These are phyloP conservation scores for Trichophaea hybrida DNA, from an alignment of 2,329 filamentous ascomycete genomes.

Conservation along the genomic window DNA sequence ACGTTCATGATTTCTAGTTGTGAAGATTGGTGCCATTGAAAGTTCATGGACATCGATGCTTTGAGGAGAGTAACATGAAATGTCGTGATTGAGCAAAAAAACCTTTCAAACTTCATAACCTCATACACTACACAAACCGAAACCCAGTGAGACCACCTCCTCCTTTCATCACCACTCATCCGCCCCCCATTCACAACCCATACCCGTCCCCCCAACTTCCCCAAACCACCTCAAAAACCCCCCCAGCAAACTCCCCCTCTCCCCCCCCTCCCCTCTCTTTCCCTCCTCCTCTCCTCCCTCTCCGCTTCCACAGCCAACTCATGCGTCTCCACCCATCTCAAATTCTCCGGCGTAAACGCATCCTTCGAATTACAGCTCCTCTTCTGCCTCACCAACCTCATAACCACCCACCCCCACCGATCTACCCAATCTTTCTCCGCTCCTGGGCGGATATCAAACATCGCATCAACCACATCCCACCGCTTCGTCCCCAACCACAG, in stretches of 20 bases:
- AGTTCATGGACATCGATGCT: too few relatives aligned
- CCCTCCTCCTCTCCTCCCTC: not conserved
- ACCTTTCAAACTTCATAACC: too few relatives aligned
- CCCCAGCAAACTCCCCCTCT: not conserved
- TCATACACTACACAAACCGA: too few relatives aligned
- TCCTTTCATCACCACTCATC: conserved; percentile 3
- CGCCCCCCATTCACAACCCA: conserved; percentile 1
- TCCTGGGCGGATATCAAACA: conserved; percentile 32
- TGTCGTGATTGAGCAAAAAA: too few relatives aligned
- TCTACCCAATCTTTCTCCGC: not conserved
- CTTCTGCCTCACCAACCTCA: conserved; percentile 43
- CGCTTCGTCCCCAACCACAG: conserved; percentile 52
- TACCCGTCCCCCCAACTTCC: not conserved
- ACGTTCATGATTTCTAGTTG: too few relatives aligned
- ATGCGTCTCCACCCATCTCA: conserved; percentile 17
- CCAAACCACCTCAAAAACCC: conserved; percentile 17
- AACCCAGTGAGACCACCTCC: too few relatives aligned
- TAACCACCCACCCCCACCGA: conserved; percentile 29
- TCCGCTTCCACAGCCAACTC: conserved; percentile 8
- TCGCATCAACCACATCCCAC: conserved; percentile 48
- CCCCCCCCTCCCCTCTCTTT: not conserved
- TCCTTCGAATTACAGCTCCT: conserved; percentile 19
- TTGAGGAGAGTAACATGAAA: too few relatives aligned
- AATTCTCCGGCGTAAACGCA: not conserved
- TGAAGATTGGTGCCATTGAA: too few relatives aligned